Evolutionary conservation across 768 basidiomycete genomes (phyloP), one percentile per base, ranked within the genome.

Genomic region (Leccinum subgranulosum): DNA sequence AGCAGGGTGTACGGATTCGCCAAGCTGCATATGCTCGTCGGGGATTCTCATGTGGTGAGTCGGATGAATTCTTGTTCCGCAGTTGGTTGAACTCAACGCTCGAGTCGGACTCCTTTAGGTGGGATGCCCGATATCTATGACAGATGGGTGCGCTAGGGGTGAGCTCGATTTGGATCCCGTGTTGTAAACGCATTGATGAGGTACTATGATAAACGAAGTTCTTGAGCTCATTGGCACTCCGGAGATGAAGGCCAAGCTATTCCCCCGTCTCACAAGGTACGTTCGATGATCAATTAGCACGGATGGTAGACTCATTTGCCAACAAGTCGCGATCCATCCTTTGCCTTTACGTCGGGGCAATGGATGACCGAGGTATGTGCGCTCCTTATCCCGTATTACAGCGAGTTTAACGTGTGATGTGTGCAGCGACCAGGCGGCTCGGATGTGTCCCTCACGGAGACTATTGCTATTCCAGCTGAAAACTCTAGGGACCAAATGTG

Each of bases 91-190:
- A 21, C n/a, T 52, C 29, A 55, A 31, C 39, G 21, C 11, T 23
- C 28, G 48, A 49, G 48, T 15, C 25, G 43, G 23, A 9, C 21
- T 3, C 27, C 41, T 19, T n/a, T 48, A 87, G 84, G 77, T 86
- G 9, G 81, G 85, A 57, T 92, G 89, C 56, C 90, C 90, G 1
- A 69, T 89, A 56, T 84, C 83, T 36, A 92, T 92, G 90, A 87
- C 88, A 0, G 90, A 92, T 67, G 90, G 90, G 0, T 79, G 80
- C 36, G 88, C 90, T 8, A 76, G 89, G 64, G 77, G 81, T 81
- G 41, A 36, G 72, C 59, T 27, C 28, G 4, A 36, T 55, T 49
- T 49, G 7, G 49, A 27, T 21, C 15, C 19, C 33, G 29, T 41
- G 17, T 34, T 45, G n/a, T 21, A 12, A 9, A 46, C 29, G 39